Conservation (phyloP, 148 eudicot species). For the Polygonum aviculare region DNA sequence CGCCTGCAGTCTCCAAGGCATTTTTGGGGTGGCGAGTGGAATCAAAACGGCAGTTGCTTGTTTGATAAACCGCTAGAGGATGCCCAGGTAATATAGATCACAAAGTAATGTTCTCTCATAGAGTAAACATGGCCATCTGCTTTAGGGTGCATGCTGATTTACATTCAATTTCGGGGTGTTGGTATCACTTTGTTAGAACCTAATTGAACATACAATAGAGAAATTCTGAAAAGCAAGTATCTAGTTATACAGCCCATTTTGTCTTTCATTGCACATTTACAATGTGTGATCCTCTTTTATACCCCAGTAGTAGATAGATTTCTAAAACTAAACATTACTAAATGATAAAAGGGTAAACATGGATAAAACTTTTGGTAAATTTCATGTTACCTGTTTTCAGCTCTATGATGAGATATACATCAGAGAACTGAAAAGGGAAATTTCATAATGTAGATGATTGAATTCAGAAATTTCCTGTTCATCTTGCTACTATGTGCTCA, state of each 20-base stretch:
- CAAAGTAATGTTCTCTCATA: neutral
- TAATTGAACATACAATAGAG: too few species aligned
- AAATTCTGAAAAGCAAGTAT: too few species aligned
- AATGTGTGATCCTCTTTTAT: too few species aligned
- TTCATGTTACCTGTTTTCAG: too few species aligned
- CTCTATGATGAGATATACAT: neutral
- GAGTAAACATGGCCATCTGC: neutral
- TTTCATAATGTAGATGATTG: neutral
- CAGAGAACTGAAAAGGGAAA: neutral
- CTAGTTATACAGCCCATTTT: too few species aligned
- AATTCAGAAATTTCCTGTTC: neutral
- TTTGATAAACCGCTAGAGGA: conserved; percentile 61
- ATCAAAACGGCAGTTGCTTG: conserved; percentile 93
- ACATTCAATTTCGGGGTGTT: too few species aligned
- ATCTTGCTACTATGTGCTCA: neutral
- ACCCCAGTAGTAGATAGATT: too few species aligned
- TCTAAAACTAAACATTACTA: too few species aligned
- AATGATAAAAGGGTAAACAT: too few species aligned
- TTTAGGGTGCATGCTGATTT: neutral
- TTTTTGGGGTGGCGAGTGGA: conserved; percentile 95
- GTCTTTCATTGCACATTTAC: too few species aligned
- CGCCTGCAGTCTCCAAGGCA: conserved; percentile 86
- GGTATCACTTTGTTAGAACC: too few species aligned
- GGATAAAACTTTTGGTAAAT: too few species aligned
- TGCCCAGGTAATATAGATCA: conserved; percentile 39